Conservation (phyloP, 2,329 filamentous ascomycete species). For the Aspergillus transmontanensis region DNA sequence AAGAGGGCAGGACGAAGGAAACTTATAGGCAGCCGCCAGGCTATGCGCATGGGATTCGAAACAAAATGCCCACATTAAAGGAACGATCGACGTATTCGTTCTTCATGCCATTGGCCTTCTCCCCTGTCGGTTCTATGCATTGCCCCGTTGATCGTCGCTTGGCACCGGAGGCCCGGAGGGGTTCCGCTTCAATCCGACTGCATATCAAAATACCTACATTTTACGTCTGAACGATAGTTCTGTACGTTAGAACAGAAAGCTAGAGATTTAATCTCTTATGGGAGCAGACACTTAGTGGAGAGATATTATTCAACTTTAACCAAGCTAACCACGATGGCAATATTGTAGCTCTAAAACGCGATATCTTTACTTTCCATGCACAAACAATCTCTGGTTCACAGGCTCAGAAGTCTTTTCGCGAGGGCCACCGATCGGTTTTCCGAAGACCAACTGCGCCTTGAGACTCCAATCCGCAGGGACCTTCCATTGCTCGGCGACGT, state of each 20-base stretch:
- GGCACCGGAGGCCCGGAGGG: not conserved
- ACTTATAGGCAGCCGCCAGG: not conserved
- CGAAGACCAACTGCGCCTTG: slow-evolving; percentile 83
- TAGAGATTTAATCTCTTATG: too few species aligned
- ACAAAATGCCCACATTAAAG: not conserved
- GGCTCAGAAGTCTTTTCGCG: slow-evolving; percentile 65
- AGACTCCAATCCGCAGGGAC: slow-evolving; percentile 74
- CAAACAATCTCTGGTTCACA: slow-evolving; percentile 68
- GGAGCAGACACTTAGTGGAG: too few species aligned
- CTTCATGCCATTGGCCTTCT: not conserved
- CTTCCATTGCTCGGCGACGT: slow-evolving; percentile 69
- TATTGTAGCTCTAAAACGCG: not conserved
- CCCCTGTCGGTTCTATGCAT: not conserved
- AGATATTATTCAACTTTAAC: too few species aligned
- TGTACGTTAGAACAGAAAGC: too few species aligned
- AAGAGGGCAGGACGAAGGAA: not conserved
- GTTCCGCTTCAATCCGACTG: not conserved
- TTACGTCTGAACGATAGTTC: not conserved
- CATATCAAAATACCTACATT: not conserved
- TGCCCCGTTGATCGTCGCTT: not conserved
- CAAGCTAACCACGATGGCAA: not conserved
- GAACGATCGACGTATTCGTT: not conserved
- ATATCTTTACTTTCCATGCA: slow-evolving; percentile 48
- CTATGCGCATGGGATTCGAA: not conserved
- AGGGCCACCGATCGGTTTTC: slow-evolving; percentile 57